These are phyloP conservation scores for Pseudopyricularia javanii DNA, from an alignment of 2,329 filamentous ascomycete genomes.

Conservation along the genomic window DNA sequence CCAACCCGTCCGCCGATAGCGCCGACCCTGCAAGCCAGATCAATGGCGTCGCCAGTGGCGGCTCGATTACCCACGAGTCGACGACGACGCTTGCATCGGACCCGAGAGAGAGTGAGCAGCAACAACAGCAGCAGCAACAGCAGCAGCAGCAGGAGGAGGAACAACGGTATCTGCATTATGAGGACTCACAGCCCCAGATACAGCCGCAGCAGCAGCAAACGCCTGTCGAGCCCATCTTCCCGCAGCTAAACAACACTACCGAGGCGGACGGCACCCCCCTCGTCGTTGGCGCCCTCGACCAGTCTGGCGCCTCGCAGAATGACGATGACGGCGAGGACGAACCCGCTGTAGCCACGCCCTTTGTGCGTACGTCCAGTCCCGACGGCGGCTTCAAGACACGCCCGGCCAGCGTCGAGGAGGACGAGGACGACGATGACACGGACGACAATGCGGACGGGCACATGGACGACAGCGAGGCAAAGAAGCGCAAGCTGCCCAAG, in stretches of 20 bases:
- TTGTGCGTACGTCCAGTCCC: slow-evolving; percentile 42
- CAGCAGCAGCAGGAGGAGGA: not conserved
- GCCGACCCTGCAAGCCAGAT: slow-evolving; percentile 8
- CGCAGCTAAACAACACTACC: slow-evolving; percentile 27
- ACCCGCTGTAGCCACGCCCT: slow-evolving; percentile 43
- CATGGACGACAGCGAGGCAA: slow-evolving; percentile 9
- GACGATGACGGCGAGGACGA: slow-evolving; percentile 48
- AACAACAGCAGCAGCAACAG: not conserved
- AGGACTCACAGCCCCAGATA: not conserved
- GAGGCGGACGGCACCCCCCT: slow-evolving; percentile 21
- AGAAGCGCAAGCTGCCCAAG: slow-evolving; percentile 35
- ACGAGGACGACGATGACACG: slow-evolving; percentile 12
- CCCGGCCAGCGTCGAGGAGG: slow-evolving; percentile 10
- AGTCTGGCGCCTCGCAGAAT: slow-evolving; percentile 8
- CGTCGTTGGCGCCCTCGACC: slow-evolving; percentile 8
- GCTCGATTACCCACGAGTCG: slow-evolving; percentile 5
- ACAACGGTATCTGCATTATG: no score
- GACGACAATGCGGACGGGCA: slow-evolving; percentile 16
- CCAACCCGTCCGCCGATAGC: slow-evolving; percentile 1
- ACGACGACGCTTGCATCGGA: not conserved
- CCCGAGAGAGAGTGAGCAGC: not conserved
- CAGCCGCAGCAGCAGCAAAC: not conserved
- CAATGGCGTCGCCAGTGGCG: slow-evolving; percentile 4
- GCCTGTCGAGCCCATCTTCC: slow-evolving; percentile 18
- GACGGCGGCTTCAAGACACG: slow-evolving; percentile 20